A percentile compares a stretch with the other conserved stretches of the same genome.
These are phyloP conservation scores for Miscanthus lutarioriparius DNA, from an alignment of 176 grass and related monocot species.

Conservation along the genomic window DNA sequence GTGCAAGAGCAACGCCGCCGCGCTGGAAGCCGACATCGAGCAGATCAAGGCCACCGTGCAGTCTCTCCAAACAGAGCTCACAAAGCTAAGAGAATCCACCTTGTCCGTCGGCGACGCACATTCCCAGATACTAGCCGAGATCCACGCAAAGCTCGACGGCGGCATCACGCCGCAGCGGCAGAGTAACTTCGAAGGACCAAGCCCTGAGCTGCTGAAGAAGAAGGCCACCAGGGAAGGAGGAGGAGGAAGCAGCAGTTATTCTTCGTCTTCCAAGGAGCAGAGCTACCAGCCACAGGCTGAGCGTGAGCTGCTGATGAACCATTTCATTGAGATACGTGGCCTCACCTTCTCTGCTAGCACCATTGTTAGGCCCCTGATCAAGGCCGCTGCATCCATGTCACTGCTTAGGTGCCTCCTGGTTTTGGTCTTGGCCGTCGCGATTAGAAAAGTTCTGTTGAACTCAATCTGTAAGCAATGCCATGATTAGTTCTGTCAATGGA, in stretches of 20 bases:
- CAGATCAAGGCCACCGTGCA: conserved; percentile 38
- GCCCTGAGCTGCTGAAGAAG: not conserved
- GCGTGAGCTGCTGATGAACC: conserved; percentile 44
- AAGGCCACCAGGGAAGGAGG: conserved; percentile 10
- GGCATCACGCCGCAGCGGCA: not conserved
- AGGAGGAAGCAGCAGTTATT: not conserved
- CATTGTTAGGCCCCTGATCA: conserved; percentile 32
- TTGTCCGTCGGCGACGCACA: conserved; percentile 20
- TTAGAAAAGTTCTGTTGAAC: conserved; percentile 21
- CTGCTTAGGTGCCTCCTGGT: conserved; percentile 35
- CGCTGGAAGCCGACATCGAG: conserved; percentile 30
- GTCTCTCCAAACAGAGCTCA: conserved; percentile 31
- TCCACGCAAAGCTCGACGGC: conserved; percentile 31
- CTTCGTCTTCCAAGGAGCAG: conserved; percentile 21
- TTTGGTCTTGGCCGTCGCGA: conserved; percentile 14
- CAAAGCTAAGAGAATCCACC: conserved; percentile 19
- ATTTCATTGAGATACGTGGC: conserved; percentile 52
- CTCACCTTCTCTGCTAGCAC: conserved; percentile 3
- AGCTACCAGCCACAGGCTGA: conserved; percentile 5
- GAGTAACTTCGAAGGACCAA: not conserved
- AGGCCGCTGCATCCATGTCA: conserved; percentile 36
- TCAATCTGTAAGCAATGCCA: not conserved
- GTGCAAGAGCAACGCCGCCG: not conserved
- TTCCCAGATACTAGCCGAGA: conserved; percentile 1
- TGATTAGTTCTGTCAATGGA: not conserved